Conservation (phyloP, 148 eudicot genomes). For the Rhododendron henanense region DNA sequence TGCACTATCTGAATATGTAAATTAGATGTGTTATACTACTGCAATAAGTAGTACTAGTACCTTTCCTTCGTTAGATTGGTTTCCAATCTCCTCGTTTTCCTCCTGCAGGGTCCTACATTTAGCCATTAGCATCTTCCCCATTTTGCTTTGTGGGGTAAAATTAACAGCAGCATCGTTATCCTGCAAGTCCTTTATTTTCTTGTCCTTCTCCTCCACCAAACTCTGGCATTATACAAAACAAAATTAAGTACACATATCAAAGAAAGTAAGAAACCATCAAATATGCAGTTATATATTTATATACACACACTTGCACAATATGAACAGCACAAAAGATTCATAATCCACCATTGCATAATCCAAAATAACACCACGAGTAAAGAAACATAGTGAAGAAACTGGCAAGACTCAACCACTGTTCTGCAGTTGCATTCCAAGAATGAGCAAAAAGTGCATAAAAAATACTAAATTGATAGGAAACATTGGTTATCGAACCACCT, state of each 20-base stretch:
- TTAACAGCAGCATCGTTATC: constrained; percentile 76
- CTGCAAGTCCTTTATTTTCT: constrained; percentile 87
- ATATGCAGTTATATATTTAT: neutral
- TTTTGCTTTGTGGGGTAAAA: constrained; percentile 88
- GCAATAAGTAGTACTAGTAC: constrained; percentile 45
- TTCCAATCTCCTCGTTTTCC: constrained; percentile 99
- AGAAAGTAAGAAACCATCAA: neutral
- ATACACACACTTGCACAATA: neutral
- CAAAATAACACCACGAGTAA: neutral
- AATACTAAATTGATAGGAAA: neutral
- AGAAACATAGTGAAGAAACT: neutral
- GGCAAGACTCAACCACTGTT: neutral
- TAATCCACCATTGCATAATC: neutral
- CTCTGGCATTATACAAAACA: constrained; percentile 41
- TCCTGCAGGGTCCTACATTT: constrained; percentile 90
- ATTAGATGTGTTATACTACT: constrained; percentile 1
- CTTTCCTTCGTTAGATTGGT: constrained; percentile 98
- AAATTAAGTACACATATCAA: neutral
- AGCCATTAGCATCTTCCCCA: constrained; percentile 95
- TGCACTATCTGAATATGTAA: neutral
- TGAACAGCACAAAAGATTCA: neutral
- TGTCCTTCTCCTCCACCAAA: constrained; percentile 96
- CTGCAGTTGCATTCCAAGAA: neutral
- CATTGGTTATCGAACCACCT: neutral
- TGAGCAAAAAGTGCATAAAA: neutral